Evolutionary conservation across 129 eudicot genomes (phyloP), one percentile per base, ranked within the genome.

Genomic region (Chrysanthemum makinoi): DNA sequence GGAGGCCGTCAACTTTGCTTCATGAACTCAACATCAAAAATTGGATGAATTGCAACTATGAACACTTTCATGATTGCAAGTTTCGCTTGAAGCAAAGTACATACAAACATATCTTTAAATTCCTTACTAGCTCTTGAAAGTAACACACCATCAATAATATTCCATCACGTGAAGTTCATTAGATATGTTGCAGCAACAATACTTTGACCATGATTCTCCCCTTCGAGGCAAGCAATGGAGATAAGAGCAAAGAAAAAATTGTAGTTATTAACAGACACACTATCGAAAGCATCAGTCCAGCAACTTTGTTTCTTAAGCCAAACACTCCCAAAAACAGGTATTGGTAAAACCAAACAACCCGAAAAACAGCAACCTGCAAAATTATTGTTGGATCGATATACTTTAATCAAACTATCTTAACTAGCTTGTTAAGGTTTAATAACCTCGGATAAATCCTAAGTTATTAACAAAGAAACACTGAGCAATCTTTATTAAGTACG

Each of bases 101-200:
- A 79, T 35, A 86, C 68, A 10, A 83, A 74, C 14, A 65, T 62
- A 15, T 89, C 87, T 80, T 78, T 82, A 61, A 84, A 89, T 69
- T 86, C 87, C 69, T 66, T 84, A 76, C 82, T 77, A 59, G 77
- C 76, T 69, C 67, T 65, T 46, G 83, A 77, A 70, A 52, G 65
- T 30, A 20, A 35, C 24, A 52, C 78, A 59, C 70, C 73, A 35
- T 71, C 80, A 83, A 62, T 75, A 10, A 75, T 60, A 74, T 65
- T 82, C 71, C 81, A 69, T 62, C 96, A 72, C 20, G 86, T 77
- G 62, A 84, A 89, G 69, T 89, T 86, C 87, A 86, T 89, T 11
- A 89, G 86, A 75, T 83, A 89, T 47, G 96, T 84, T 64, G 96
- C 96, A 72, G 96, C 96, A 57, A 91, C 96, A 49, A 86, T 62